Percentiles rank a stretch among this genome's conserved stretches.
These are phyloP conservation scores for Coemansia sp. DNA, from an alignment of 192 early-diverging fungal genomes.

Conservation along the genomic window DNA sequence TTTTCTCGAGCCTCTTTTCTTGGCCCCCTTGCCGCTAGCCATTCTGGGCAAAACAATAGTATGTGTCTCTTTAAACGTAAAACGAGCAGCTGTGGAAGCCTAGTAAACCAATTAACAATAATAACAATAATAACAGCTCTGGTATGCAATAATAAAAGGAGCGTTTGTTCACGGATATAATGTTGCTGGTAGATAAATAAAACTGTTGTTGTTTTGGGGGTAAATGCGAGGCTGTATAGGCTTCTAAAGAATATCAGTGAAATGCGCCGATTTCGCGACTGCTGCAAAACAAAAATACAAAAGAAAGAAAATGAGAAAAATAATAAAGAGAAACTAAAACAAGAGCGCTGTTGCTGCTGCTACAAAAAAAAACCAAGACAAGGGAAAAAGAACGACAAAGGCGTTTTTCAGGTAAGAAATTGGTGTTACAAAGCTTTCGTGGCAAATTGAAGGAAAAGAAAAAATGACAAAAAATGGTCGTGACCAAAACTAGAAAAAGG, in stretches of 20 bases:
- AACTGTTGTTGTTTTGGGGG: background rate
- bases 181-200: background rate
- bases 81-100: background rate
- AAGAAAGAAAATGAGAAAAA: background rate
- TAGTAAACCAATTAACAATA: background rate
- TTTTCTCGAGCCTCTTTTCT: constrained; percentile 16
- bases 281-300: background rate
- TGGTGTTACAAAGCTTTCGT: too few species aligned
- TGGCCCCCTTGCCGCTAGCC: constrained; percentile 28
- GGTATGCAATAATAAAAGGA: background rate
- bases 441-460: background rate
- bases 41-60: constrained; percentile 6
- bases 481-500: background rate
- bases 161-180: too few species aligned
- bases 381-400: background rate
- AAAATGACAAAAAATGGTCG: background rate
- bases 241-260: background rate
- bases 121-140: background rate
- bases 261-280: background rate
- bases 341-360: background rate
- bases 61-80: background rate
- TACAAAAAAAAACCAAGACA: background rate
- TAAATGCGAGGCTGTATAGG: background rate
- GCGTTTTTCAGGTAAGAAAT: background rate
- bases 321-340: background rate